Base-by-base conservation (phyloP, 257 asterid genomes). In the Vinca minor region DNA sequence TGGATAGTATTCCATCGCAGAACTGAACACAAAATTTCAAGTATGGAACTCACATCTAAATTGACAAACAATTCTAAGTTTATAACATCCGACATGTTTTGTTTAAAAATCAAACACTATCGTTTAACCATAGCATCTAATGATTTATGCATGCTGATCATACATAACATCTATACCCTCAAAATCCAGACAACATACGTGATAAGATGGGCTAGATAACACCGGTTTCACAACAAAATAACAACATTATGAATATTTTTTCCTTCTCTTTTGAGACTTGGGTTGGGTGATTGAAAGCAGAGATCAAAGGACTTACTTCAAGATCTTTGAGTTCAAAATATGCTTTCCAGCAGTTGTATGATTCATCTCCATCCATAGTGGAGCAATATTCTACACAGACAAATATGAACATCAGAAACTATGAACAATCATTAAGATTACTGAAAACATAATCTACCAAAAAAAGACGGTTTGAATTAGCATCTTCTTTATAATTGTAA, bases 271-370 rank as follows among this genome's bases (percentile, higher is more conserved):
- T 10, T 25, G 5, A 2, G 25, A 28, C n/a, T 48, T 8, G 48
- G 31, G 21, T 48, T 8, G 48, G 31, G 21, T 8, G 15, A 21
- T 49, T 10, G n/a, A 49, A 49, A 44, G 15, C 14, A 17, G 32
- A 49, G 26, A 31, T 32, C 2, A 58, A 34, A 45, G 8, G 49
- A 81, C 86, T 84, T 78, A 93, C 99, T 79, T 89, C 92, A 61
- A 93, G 96, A 52, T 93, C 88, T 77, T 89, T 81, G 74, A 93
- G 97, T 68, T 93, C 96, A 75, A 89, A 87, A 71, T 93, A 93
- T 29, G 97, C 99, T 72, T 70, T 63, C 99, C 99, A 93, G 82
- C 99, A 93, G 80, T 89, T 73, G 70, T 87, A 93, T 1, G 82
- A 82, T 8, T 73, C 87, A 48, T 89, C 99, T 57, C 97, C 99